Evolutionary conservation across 495 filamentous ascomycete genomes (phyloP), one percentile per base, ranked within the genome.

Genomic region (Venustampulla echinocandica): DNA sequence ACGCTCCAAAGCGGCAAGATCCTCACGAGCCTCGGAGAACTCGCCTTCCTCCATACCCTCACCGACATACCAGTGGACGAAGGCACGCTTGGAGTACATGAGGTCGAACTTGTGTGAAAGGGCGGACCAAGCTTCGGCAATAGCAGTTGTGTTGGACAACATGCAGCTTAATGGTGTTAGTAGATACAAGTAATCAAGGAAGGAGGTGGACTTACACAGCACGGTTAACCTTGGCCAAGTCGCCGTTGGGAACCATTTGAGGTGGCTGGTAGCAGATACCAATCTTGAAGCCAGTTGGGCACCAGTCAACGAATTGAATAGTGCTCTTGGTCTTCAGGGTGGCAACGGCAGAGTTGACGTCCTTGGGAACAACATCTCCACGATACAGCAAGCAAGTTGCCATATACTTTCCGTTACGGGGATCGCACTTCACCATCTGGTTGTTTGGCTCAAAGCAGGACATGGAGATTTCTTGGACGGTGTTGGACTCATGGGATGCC

Each of bases 21-120:
- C 92, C 75, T 98, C 92, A 68, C 92, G 87, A 43, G 92, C 92
- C 78, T 98, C 92, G 39, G 87, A 93, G 77, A 98, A 98, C 69
- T 98, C 92, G 63, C 92, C 92, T 69, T 98, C 92, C 76, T 98
- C 92, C 92, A 98, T 98, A 80, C 92, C 92, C 77, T 98, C 92
- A 71, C 92, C 92, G 65, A 98, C 92, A 60, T 98, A 98, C 92
- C 92, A 98, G 71, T 98, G 92, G 42, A 98, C 92, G 73, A 98
- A 98, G 46, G 92, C 92, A 69, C 92, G 92, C 81, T 98, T 98
- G 65, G 90, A 90, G 79, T 97, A 97, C 92, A 98, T 98, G 63
- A 98, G 88, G 58, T 98, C 92, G 71, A 98, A 98, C 72, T 98
- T 98, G 79, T 85, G 83, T 46, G 90, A 93, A 42, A 98, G 84